Evolutionary conservation across 768 basidiomycete genomes (phyloP), one percentile per base, ranked within the genome.

Genomic region (Hygrocybe punicea): DNA sequence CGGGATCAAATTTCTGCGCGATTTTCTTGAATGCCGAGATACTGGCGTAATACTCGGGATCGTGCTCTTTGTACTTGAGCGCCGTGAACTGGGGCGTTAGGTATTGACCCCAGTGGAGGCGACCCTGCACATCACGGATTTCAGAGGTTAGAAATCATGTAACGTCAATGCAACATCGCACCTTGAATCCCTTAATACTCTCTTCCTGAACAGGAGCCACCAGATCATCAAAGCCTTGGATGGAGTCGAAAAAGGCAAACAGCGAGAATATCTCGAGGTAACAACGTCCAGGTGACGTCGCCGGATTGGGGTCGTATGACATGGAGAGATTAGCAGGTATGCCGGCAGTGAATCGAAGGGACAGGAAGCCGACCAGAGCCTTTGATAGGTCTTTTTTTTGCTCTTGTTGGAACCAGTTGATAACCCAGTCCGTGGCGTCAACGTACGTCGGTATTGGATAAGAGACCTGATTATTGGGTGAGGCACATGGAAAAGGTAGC

Each of bases 81-180:
- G 29, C 35, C 16, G 49, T 51, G 24, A 51, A 51, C 35, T 2
- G 6, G 11, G 49, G 29, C 13, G 49, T 51, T 9, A 51, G 7
- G 49, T 51, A 51, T 33, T 51, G 49, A 24, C 49, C 49, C 49
- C 49, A 51, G 16, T 51, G 49, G 29, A 51, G 49, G 13, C 49
- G 49, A 6, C 49, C 49, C 49, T 51, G 17, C 11, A 23, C 21
- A 47, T 2, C 3, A 25, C 5, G 47, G 19, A 48, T n/a, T n/a
- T 29, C 25, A 51, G 21, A n/a, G 29, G 3, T 13, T 16, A 4
- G 25, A 24, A 50, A 19, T n/a, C 8, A n/a, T 13, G 19, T 9
- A 13, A 16, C 4, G 13, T 25, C 14, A 16, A 17, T 3, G 16
- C 21, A 19, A 23, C 7, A 34, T 34, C 49, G 11, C 17, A 51